Evolutionary conservation across 805 yeast species (phyloP).

Genomic region (Yueomyces sinensis): DNA sequence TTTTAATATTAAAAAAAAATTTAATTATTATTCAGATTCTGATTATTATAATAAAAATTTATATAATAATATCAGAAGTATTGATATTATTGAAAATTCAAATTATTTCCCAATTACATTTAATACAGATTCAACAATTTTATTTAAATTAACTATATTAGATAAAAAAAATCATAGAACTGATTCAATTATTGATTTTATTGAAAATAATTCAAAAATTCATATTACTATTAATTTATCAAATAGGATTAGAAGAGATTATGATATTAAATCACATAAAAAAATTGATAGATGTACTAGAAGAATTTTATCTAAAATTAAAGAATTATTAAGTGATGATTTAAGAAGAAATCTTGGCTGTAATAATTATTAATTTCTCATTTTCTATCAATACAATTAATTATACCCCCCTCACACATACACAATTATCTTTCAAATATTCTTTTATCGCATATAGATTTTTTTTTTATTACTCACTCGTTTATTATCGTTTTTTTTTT

Average conservation of each 20-base stretch:
- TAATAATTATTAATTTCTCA: conserved; percentile 10
- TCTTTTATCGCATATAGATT: too few relatives aligned
- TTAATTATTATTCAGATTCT: conserved; percentile 1
- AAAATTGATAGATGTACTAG: conserved; percentile 14
- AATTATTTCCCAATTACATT: conserved; percentile 9
- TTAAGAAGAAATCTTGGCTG: conserved; percentile 21
- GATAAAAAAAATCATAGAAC: conserved; percentile 10
- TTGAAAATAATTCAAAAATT: not conserved
- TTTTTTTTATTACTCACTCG: too few relatives aligned
- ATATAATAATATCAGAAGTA: conserved; percentile 1
- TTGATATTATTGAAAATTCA: conserved; percentile 12
- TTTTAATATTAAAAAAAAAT: conserved; percentile 11
- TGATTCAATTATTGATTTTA: conserved; percentile 4
- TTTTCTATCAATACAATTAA: not conserved
- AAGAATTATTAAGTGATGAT: conserved; percentile 13
- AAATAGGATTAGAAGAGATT: not conserved
- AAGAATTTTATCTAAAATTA: conserved; percentile 7
- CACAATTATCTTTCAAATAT: too few relatives aligned
- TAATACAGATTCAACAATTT: conserved; percentile 1
- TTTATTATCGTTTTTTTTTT: too few relatives aligned
- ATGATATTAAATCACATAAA: conserved; percentile 1
- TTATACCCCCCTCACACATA: not conserved
- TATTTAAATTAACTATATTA: conserved; percentile 10
- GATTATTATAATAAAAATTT: too few relatives aligned
- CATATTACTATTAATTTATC: not conserved